phyloP scores from a whole-genome alignment of 179 eudicot species.

The Silene coronaria region DNA sequence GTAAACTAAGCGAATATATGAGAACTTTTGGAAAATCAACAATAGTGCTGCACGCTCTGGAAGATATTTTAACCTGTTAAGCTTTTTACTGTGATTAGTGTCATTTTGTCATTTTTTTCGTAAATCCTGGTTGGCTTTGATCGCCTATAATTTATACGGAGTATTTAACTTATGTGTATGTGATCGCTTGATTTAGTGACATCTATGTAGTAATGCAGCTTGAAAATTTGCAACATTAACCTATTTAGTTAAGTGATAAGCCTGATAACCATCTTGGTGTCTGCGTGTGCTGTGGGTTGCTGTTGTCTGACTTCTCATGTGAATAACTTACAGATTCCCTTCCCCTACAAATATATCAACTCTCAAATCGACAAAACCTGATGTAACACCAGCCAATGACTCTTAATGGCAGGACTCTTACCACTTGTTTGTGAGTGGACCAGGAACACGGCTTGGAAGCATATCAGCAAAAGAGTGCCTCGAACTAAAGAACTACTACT shows the following conservation, averaged over 20 bases:
- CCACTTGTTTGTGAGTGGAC: constrained; percentile 12
- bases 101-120: background rate
- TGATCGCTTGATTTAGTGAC: background rate
- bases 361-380: constrained; percentile 42
- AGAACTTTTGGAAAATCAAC: background rate
- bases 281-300: constrained; percentile 1
- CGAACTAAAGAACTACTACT: constrained; percentile 72
- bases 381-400: constrained; percentile 53
- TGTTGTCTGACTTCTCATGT: constrained; percentile 9
- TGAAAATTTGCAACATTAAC: background rate
- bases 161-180: background rate
- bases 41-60: background rate
- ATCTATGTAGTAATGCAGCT: background rate
- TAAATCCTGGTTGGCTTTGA: background rate
- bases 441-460: constrained; percentile 51
- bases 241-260: background rate
- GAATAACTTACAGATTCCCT: constrained; percentile 57
- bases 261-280: background rate
- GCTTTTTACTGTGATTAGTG: background rate
- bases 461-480: constrained; percentile 54
- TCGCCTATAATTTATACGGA: constrained; percentile 2
- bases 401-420: constrained; percentile 36
- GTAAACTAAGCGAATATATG: background rate
- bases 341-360: constrained; percentile 39
- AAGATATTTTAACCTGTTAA: background rate